Conservation (phyloP, 2,329 filamentous ascomycete species). For the Talaromyces piceae region DNA sequence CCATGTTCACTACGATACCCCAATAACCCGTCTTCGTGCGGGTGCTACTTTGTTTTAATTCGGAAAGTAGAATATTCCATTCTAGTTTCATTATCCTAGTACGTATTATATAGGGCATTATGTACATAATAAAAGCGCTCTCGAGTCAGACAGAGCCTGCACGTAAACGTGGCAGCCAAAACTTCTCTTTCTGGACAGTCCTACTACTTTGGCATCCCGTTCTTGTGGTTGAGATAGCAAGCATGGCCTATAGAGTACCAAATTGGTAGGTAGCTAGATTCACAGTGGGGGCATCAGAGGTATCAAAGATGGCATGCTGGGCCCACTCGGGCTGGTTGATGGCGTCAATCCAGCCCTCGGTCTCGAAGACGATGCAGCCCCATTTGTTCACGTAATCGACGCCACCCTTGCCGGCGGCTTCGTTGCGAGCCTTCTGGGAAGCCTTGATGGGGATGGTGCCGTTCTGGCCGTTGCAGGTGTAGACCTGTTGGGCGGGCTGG, state of each 20-base stretch:
- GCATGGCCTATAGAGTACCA: slow-evolving; percentile 20
- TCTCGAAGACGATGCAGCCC: slow-evolving; percentile 84
- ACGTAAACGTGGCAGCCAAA: not conserved
- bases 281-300: slow-evolving; percentile 31
- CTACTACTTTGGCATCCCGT: no score
- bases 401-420: slow-evolving; percentile 46
- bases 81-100: not conserved
- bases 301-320: slow-evolving; percentile 44
- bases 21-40: not conserved
- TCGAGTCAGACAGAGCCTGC: not conserved
- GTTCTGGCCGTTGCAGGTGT: slow-evolving; percentile 72
- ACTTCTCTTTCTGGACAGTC: not conserved
- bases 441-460: slow-evolving; percentile 46
- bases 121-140: not conserved
- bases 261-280: slow-evolving; percentile 41
- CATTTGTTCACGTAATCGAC: slow-evolving; percentile 52
- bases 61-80: not conserved
- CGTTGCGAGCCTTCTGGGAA: slow-evolving; percentile 43
- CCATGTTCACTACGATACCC: not conserved
- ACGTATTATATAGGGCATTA: slow-evolving; percentile 1
- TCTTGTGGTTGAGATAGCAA: not conserved
- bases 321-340: slow-evolving; percentile 91
- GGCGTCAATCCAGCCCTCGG: slow-evolving; percentile 87
- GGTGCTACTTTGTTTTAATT: not conserved
- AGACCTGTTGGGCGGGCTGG: slow-evolving; percentile 83